Evolutionary conservation across 805 yeast genomes (phyloP).

Genomic region (Kuraishia ogatae): DNA sequence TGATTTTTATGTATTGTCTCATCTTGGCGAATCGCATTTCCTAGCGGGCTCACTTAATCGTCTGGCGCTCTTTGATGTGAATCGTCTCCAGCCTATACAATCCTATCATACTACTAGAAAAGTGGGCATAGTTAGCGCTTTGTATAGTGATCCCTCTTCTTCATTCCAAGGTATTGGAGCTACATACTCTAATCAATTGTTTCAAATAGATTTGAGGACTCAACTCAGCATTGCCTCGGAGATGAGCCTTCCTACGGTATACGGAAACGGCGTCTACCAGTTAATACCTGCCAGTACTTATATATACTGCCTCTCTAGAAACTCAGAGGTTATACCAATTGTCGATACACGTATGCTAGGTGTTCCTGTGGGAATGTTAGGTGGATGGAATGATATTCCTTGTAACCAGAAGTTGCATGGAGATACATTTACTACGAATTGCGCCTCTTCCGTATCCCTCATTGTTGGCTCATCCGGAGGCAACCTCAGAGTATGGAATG

Average conservation of each 20-base stretch:
- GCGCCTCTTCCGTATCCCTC: not conserved
- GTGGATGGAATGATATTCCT: not conserved
- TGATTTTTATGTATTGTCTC: slow-evolving; percentile 7
- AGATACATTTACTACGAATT: not conserved
- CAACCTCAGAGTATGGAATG: not conserved
- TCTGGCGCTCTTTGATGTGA: slow-evolving; percentile 3
- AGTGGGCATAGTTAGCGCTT: not conserved
- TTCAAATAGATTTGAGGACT: not conserved
- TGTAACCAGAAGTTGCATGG: not conserved
- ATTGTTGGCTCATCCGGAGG: not conserved
- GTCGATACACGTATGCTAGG: not conserved
- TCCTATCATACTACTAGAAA: not conserved
- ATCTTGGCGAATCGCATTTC: not conserved
- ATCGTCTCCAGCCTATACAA: not conserved
- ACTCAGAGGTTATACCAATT: not conserved
- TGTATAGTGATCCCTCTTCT: not conserved
- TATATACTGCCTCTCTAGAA: not conserved
- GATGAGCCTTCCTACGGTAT: not conserved
- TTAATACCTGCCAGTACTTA: not conserved
- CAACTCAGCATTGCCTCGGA: not conserved
- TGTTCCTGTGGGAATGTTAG: not conserved
- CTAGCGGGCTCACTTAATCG: not conserved
- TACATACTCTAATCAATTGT: not conserved
- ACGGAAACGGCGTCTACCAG: not conserved
- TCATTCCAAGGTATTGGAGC: not conserved